A percentile compares a stretch with the other conserved stretches of the same genome.
Conservation (phyloP, 345 rosid species). For the Brassica rapa region DNA sequence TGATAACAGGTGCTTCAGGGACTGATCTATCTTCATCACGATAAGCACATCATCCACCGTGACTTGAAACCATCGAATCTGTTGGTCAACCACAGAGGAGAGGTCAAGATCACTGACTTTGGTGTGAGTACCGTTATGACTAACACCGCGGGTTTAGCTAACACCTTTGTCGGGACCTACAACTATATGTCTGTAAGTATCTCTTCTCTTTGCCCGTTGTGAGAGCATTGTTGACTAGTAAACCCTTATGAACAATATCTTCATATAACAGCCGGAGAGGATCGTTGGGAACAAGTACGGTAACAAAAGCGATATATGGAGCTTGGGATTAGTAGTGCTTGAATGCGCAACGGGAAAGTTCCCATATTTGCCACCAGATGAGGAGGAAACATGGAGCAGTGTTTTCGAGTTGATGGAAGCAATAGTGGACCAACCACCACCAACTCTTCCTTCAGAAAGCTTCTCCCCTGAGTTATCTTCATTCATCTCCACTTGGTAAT, state of each 20-base stretch:
- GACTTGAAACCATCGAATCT: constrained; percentile 89
- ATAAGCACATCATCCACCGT: constrained; percentile 82
- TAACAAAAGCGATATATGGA: constrained; percentile 94
- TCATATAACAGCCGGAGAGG: constrained; percentile 75
- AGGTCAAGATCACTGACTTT: constrained; percentile 89
- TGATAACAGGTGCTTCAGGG: constrained; percentile 71
- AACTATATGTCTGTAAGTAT: constrained; percentile 87
- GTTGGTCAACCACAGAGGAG: constrained; percentile 82
- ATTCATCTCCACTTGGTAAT: constrained; percentile 81
- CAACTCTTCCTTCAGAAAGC: constrained; percentile 62
- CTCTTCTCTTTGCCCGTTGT: background rate
- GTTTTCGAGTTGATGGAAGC: constrained; percentile 90
- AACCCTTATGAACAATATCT: background rate
- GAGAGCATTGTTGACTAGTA: background rate
- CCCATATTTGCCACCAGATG: constrained; percentile 73
- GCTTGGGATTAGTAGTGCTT: constrained; percentile 83
- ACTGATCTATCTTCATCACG: constrained; percentile 76
- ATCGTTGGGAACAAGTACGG: constrained; percentile 60
- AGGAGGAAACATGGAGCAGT: constrained; percentile 65
- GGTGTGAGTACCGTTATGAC: constrained; percentile 86
- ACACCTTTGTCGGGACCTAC: constrained; percentile 85
- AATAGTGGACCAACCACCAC: constrained; percentile 81
- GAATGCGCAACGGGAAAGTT: constrained; percentile 86
- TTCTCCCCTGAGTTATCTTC: constrained; percentile 76
- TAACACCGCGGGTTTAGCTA: constrained; percentile 76